These are phyloP conservation scores for Xylaria venustula DNA, from an alignment of 495 filamentous ascomycete genomes.

Conservation along the genomic window DNA sequence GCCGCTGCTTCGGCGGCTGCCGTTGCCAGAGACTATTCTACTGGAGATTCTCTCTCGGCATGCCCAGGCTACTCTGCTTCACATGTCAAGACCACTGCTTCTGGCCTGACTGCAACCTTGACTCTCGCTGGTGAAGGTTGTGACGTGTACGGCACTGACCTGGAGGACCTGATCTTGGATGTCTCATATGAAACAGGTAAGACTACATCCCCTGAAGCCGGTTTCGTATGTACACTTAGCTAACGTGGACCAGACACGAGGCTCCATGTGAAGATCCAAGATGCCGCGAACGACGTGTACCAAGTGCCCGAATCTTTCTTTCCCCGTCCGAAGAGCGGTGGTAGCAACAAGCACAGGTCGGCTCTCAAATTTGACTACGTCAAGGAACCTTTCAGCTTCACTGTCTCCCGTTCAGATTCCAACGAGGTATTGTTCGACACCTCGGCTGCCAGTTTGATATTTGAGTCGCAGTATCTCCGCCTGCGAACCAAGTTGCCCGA, in stretches of 20 bases:
- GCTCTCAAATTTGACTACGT: conserved; percentile 65
- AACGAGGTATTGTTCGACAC: conserved; percentile 80
- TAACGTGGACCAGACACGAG: conserved; percentile 57
- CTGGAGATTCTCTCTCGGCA: conserved; percentile 26
- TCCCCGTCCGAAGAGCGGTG: conserved; percentile 52
- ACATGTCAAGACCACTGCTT: conserved; percentile 55
- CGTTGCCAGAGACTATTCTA: conserved; percentile 23
- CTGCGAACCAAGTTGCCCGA: conserved; percentile 66
- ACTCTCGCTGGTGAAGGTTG: conserved; percentile 65
- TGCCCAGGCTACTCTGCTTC: conserved; percentile 75
- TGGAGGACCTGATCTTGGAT: conserved; percentile 62
- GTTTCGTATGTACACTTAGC: neutral
- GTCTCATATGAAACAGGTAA: conserved; percentile 76
- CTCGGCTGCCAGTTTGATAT: conserved; percentile 65
- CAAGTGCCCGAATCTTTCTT: conserved; percentile 75
- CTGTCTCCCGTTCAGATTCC: conserved; percentile 58
- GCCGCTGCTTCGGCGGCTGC: conserved; percentile 28
- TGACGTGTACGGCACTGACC: conserved; percentile 68
- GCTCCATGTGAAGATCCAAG: conserved; percentile 81
- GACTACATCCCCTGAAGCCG: conserved; percentile 20
- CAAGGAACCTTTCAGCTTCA: conserved; percentile 73
- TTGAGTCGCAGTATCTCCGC: conserved; percentile 75
- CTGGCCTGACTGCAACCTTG: conserved; percentile 63
- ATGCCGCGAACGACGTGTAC: conserved; percentile 70
- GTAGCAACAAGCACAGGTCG: conserved; percentile 27